phyloP scores from a whole-genome alignment of 768 basidiomycete genomes.

The Leccinum ochraceum region DNA sequence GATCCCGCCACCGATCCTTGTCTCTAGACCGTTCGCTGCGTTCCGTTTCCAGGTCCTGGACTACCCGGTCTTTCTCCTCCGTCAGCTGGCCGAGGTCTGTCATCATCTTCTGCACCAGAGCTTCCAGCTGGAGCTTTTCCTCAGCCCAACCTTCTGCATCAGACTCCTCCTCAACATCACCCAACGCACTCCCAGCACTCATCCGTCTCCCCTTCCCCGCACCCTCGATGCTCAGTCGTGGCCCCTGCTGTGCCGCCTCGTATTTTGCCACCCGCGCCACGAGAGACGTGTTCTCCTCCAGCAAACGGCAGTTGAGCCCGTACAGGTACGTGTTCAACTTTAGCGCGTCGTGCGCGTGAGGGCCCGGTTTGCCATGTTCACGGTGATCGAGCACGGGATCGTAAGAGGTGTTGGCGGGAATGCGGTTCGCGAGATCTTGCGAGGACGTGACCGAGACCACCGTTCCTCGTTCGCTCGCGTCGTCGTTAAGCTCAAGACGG shows the following conservation, averaged over 20 bases:
- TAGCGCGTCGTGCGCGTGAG: constrained; percentile 84
- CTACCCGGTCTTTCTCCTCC: constrained; percentile 46
- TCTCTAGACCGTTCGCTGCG: constrained; percentile 59
- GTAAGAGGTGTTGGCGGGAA: constrained; percentile 83
- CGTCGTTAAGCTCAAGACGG: constrained; percentile 37
- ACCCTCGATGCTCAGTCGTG: constrained; percentile 28
- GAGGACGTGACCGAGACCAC: constrained; percentile 84
- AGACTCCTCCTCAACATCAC: constrained; percentile 64
- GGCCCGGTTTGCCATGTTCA: constrained; percentile 63
- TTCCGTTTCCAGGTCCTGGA: constrained; percentile 54
- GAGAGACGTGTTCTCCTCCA: constrained; percentile 81
- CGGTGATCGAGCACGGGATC: constrained; percentile 81
- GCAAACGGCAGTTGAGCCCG: constrained; percentile 76
- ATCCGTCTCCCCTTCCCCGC: constrained; percentile 44
- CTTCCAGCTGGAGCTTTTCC: constrained; percentile 60
- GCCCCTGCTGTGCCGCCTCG: constrained; percentile 47
- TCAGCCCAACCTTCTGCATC: constrained; percentile 69
- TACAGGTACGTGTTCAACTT: constrained; percentile 88
- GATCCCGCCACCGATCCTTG: constrained; percentile 67
- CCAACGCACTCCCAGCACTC: constrained; percentile 55
- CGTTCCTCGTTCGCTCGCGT: constrained; percentile 57
- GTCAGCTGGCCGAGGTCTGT: constrained; percentile 41
- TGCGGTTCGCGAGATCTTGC: constrained; percentile 80
- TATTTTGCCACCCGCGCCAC: constrained; percentile 51
- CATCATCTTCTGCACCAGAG: constrained; percentile 41